These are phyloP conservation scores for Pythium brassicae DNA, from an alignment of 352 stramenopile species.

Conservation along the genomic window DNA sequence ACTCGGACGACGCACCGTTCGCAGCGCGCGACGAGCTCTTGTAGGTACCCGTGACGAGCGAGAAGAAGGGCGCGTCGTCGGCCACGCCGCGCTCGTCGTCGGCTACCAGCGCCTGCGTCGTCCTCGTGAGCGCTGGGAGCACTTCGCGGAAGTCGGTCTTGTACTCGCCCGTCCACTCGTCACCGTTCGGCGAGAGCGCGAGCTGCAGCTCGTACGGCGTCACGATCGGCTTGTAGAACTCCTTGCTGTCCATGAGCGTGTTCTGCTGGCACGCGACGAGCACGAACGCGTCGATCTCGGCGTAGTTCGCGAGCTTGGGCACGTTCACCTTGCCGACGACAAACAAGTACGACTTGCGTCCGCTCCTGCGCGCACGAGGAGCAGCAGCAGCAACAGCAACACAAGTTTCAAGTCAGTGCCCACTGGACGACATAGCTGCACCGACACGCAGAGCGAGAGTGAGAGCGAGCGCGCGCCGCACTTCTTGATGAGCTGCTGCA, in stretches of 20 bases:
- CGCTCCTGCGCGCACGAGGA: slow-evolving; percentile 50
- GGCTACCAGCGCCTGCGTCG: slow-evolving; percentile 27
- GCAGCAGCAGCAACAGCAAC: not conserved
- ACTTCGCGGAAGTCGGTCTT: slow-evolving; percentile 84
- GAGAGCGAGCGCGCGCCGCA: slow-evolving; percentile 19
- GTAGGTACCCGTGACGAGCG: slow-evolving; percentile 75
- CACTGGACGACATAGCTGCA: too few species aligned
- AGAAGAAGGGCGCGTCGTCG: slow-evolving; percentile 79
- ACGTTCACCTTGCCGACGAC: slow-evolving; percentile 97
- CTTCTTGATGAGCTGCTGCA: slow-evolving; percentile 87
- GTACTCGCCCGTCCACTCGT: slow-evolving; percentile 88
- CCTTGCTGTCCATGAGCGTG: slow-evolving; percentile 90
- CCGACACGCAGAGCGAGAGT: too few species aligned
- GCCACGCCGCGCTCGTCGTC: slow-evolving; percentile 20
- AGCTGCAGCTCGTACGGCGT: slow-evolving; percentile 95
- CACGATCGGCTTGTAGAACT: slow-evolving; percentile 91
- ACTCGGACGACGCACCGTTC: not conserved
- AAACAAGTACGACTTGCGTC: slow-evolving; percentile 95
- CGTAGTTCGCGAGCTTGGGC: slow-evolving; percentile 97
- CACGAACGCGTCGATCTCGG: slow-evolving; percentile 96
- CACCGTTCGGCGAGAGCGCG: slow-evolving; percentile 76
- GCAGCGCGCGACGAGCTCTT: slow-evolving; percentile 28
- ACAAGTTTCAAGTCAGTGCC: not conserved
- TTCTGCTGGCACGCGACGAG: slow-evolving; percentile 95
- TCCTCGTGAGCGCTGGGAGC: slow-evolving; percentile 47